Percentiles rank a stretch among this genome's conserved stretches.
Evolutionary conservation across 1,139 yeast species (phyloP).

Genomic region (Suhomyces choctaworum): DNA sequence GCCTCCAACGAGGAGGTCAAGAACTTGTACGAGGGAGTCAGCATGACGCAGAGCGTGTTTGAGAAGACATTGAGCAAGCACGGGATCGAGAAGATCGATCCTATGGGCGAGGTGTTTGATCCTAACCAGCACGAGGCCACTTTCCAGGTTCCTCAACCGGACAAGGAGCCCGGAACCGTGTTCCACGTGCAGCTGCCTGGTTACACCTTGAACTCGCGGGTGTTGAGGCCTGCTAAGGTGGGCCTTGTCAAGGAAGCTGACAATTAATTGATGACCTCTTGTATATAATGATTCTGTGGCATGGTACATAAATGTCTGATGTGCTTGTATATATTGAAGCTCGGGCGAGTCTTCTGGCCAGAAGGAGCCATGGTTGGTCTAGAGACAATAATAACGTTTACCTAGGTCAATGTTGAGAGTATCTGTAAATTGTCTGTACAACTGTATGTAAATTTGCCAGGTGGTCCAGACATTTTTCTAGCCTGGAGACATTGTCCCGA

Average conservation of each 20-base stretch:
- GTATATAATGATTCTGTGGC: constrained; percentile 12
- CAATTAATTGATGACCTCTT: constrained; percentile 13
- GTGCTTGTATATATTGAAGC: no score
- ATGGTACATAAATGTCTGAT: no score
- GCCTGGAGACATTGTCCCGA: no score
- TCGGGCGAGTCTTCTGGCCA: no score
- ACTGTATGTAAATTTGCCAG: no score
- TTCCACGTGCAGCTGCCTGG: constrained; percentile 94
- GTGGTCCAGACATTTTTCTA: no score
- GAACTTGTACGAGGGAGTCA: constrained; percentile 83
- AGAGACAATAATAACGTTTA: no score
- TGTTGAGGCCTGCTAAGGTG: constrained; percentile 94
- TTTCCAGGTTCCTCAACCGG: constrained; percentile 85
- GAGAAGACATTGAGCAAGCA: constrained; percentile 81
- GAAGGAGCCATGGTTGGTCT: no score
- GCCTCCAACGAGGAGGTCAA: constrained; percentile 62
- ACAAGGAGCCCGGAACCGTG: constrained; percentile 89
- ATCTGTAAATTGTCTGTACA: no score
- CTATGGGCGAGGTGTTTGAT: constrained; percentile 82
- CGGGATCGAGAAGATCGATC: constrained; percentile 80
- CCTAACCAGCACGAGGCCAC: constrained; percentile 94
- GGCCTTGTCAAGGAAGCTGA: constrained; percentile 73
- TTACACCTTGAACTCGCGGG: constrained; percentile 81
- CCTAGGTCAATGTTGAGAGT: no score
- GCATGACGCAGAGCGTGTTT: constrained; percentile 85